A percentile compares a stretch with the other conserved stretches of the same genome.
Evolutionary conservation across 2,329 filamentous ascomycete genomes (phyloP).

Genomic region (Sclerotinia subarctica): DNA sequence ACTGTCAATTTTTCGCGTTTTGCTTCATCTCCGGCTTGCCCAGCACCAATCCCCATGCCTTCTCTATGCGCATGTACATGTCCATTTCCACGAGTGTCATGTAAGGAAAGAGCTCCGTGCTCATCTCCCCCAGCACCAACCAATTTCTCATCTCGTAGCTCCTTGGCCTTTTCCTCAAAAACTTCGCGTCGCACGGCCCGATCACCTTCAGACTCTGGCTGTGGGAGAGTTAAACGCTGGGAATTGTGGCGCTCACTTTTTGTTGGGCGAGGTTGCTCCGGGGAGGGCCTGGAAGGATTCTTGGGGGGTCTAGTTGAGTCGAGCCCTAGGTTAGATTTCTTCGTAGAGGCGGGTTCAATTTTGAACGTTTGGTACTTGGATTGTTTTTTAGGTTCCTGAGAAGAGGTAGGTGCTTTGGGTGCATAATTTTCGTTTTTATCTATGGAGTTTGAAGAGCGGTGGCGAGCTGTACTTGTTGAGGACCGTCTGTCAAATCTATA

Average conservation of each 20-base stretch:
- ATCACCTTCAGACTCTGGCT: conserved; percentile 43
- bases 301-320: background rate
- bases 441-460: background rate
- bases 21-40: background rate
- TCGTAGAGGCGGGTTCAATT: background rate
- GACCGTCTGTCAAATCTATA: conserved; percentile 1
- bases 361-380: background rate
- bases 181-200: conserved; percentile 46
- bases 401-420: background rate
- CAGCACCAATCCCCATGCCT: background rate
- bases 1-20: conserved; percentile 49
- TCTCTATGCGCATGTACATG: background rate
- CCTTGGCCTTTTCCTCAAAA: conserved; percentile 53
- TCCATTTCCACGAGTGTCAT: background rate
- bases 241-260: conserved; percentile 29
- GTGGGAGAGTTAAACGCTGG: conserved; percentile 32
- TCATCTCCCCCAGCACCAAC: conserved; percentile 37
- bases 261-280: conserved; percentile 19
- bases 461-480: conserved; percentile 12
- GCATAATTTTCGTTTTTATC: background rate
- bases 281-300: background rate
- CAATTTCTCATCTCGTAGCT: conserved; percentile 53
- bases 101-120: background rate
- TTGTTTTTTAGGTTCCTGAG: background rate
- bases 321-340: background rate